Evolutionary conservation across 148 eudicot species (phyloP).

Genomic region (Fagopyrum homotropicum): DNA sequence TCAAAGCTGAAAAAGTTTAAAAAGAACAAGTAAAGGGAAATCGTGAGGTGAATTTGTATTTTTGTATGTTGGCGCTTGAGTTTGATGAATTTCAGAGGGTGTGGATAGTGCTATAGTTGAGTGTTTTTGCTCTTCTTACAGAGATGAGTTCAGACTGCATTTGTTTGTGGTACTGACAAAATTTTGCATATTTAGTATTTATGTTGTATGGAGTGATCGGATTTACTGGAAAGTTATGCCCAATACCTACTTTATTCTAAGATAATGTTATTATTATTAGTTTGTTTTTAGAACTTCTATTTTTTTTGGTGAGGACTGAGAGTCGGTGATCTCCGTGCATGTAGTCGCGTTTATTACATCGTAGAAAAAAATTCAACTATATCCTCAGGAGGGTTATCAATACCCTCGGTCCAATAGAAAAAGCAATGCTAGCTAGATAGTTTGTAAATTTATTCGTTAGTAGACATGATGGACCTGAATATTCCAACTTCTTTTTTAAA

Average conservation of each 20-base stretch:
- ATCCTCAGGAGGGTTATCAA: no score
- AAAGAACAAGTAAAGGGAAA: conserved; percentile 19
- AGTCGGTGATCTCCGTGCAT: no score
- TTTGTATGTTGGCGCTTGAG: background rate
- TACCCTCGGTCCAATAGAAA: no score
- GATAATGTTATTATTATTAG: background rate
- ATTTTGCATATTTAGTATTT: background rate
- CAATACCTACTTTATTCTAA: background rate
- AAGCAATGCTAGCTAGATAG: no score
- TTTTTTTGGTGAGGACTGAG: no score
- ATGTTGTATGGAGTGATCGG: background rate
- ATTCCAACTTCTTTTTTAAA: no score
- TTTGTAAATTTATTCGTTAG: no score
- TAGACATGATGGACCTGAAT: no score
- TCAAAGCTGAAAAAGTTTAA: conserved; percentile 40
- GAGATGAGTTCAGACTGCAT: background rate
- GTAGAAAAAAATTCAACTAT: no score
- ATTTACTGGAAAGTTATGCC: background rate
- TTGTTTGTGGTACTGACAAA: background rate
- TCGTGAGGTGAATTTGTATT: background rate
- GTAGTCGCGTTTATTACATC: no score
- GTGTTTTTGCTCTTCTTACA: background rate
- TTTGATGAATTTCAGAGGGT: background rate
- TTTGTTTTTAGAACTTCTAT: no score
- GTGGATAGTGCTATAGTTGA: background rate